Base-by-base conservation (phyloP, 192 early-diverging fungal genomes). In the Linnemannia hyalina region DNA sequence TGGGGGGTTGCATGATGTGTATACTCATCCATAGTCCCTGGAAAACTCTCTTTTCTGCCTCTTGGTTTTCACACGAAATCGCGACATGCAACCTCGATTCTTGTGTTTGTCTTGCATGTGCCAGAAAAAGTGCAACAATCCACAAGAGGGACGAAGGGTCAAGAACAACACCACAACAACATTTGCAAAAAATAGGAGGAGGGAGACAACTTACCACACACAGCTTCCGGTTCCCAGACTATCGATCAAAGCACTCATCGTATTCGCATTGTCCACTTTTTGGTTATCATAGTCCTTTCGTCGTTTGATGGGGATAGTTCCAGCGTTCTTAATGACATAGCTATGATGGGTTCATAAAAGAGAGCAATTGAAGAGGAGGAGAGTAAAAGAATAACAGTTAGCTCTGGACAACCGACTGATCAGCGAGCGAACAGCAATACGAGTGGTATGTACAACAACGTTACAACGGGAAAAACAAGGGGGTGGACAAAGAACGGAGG, bases 271-370 rank as follows among this genome's bases (percentile, higher is more conserved):
- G 44, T 81, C 76, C 29, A 88, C 77, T 49, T 72, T 80, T 69
- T 82, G 77, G 70, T 80, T 82, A 18, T 80, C 79, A 41, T 83
- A 77, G 42, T 84, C 88, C 76, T 88, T 88, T 42, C 79, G 54
- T 46, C 88, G 41, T 35, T 88, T 88, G 68, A 88, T 88, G 4
- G 88, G 88, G 42, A 88, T 78, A 5, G 88, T 88, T 15, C 88
- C 88, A 1, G 83, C 82, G 41, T 41, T 84, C 75, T 82, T 88
- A 38, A 88, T 83, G 22, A 88, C 69, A 40, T 84, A 75, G 60
- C 88, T 88, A 75, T 41, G 6, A 60, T 18, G 70, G n/a, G 47
- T 18, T 52, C 49, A 52, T 18, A 52, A 18, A 18, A 18, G 18
- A 52, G 49, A 52, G 49, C 49, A 52, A 52, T 52, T 20, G 68